phyloP scores from a whole-genome alignment of 129 eudicot species.

The Escallonia rubra region DNA sequence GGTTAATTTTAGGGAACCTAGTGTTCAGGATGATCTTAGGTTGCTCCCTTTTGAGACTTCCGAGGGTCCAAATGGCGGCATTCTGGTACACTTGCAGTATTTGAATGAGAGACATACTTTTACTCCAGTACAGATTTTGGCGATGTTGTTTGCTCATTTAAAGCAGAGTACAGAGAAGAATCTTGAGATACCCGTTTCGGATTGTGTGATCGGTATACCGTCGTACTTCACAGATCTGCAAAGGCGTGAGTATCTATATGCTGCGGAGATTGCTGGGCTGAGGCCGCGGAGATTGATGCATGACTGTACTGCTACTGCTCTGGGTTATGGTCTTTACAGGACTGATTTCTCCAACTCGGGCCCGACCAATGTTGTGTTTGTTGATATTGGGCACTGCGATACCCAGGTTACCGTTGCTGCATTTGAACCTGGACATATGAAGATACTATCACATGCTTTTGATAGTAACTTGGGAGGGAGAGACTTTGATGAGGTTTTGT shows the following conservation, averaged over 20 bases:
- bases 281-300: conserved; percentile 77
- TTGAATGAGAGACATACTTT: conserved; percentile 43
- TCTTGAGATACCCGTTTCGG: conserved; percentile 44
- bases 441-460: conserved; percentile 74
- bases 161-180: conserved; percentile 75
- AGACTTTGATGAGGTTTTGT: conserved; percentile 89
- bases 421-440: conserved; percentile 74
- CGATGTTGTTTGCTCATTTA: conserved; percentile 83
- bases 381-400: conserved; percentile 91
- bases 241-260: conserved; percentile 81
- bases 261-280: conserved; percentile 83
- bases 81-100: conserved; percentile 70
- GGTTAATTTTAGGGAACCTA: conserved; percentile 29
- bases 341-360: conserved; percentile 53
- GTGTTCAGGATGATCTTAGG: conserved; percentile 64
- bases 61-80: conserved; percentile 69
- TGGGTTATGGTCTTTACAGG: conserved; percentile 95
- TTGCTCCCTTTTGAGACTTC: conserved; percentile 73
- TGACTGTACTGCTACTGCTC: conserved; percentile 87
- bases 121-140: conserved; percentile 84
- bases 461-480: conserved; percentile 88
- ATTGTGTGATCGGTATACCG: conserved; percentile 90
- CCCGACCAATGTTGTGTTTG: conserved; percentile 70
- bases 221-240: conserved; percentile 82
- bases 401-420: conserved; percentile 83